Base-by-base conservation (phyloP, 805 yeast genomes). In the Pichia insulana region DNA sequence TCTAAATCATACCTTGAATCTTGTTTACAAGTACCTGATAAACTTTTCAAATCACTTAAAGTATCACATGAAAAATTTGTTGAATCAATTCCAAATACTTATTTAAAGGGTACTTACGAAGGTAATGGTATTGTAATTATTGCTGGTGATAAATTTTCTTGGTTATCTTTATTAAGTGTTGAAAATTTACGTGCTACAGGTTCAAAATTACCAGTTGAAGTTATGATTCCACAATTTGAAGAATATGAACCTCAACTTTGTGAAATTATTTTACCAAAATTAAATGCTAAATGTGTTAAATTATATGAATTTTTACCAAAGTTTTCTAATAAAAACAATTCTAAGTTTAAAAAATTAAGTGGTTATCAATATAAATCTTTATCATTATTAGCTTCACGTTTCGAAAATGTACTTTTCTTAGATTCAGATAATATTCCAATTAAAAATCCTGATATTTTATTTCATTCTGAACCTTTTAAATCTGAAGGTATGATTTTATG, bases 61-160 rank as follows among this genome's bases (percentile, higher is more conserved):
- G 48, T 50, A 16, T 68, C 79, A 4, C 88, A 81, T 56, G 45
- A 50, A 9, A 50, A 53, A 35, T 73, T 76, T 15, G 68, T 73
- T 17, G 55, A 57, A 2, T 62, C 60, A 27, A 54, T 81, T 56
- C 64, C 64, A 7, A 36, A 44, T 16, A 12, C 10, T 9, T 47
- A 42, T 28, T 25, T 41, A 7, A 69, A 63, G 34, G 53, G 55
- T 13, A 49, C 70, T 11, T 74, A 72, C 53, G 19, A 44, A 7
- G 78, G 80, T 1, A 64, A 71, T 43, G 90, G 89, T 7, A 76
- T 80, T 22, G 80, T 82, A 0, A 74, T 76, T 43, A 79, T 82
- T 36, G 90, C 86, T n/a, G 90, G 90, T 37, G 85, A 85, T 3
- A 69, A 69, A 45, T 82, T 74, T 52, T 78, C 83, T 38, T 74